A percentile compares a stretch with the other conserved stretches of the same genome.
phyloP scores from a whole-genome alignment of 192 early-diverging fungal species.

The Dissophora globulifera region DNA sequence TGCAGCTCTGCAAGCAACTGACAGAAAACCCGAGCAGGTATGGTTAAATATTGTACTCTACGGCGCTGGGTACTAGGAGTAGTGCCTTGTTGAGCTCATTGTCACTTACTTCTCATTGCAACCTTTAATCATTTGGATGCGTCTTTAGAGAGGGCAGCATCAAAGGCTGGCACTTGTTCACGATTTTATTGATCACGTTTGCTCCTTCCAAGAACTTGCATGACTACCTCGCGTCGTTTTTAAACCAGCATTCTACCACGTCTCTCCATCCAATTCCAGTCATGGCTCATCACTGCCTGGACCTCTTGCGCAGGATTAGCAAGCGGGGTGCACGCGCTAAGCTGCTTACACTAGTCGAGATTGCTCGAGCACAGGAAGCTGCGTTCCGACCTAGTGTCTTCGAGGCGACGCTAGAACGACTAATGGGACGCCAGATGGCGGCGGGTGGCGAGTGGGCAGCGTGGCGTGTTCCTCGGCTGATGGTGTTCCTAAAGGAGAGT shows the following conservation, averaged over 20 bases:
- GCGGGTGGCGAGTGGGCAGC: slow-evolving; percentile 53
- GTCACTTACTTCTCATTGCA: too few species aligned
- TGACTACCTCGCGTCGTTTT: slow-evolving; percentile 84
- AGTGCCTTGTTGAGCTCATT: too few species aligned
- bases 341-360: slow-evolving; percentile 73
- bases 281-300: slow-evolving; percentile 61
- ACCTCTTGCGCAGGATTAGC: slow-evolving; percentile 76
- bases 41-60: too few species aligned
- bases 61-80: too few species aligned
- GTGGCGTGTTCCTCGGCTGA: slow-evolving; percentile 79
- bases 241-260: slow-evolving; percentile 68
- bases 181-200: slow-evolving; percentile 86
- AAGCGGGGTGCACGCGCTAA: slow-evolving; percentile 84
- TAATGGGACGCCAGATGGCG: slow-evolving; percentile 76
- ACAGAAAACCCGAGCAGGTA: slow-evolving; percentile 79
- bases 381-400: slow-evolving; percentile 89
- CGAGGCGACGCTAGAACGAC: slow-evolving; percentile 88
- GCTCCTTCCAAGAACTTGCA: slow-evolving; percentile 91
- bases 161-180: slow-evolving; percentile 90
- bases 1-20: slow-evolving; percentile 92
- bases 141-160: slow-evolving; percentile 66
- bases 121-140: neutral
- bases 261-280: slow-evolving; percentile 62
- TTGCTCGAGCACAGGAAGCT: slow-evolving; percentile 79
- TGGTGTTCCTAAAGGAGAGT: slow-evolving; percentile 80